Percentiles rank a stretch among this genome's conserved stretches.
These are phyloP conservation scores for Juglanconis juglandina DNA, from an alignment of 2,329 filamentous ascomycete genomes.

Conservation along the genomic window DNA sequence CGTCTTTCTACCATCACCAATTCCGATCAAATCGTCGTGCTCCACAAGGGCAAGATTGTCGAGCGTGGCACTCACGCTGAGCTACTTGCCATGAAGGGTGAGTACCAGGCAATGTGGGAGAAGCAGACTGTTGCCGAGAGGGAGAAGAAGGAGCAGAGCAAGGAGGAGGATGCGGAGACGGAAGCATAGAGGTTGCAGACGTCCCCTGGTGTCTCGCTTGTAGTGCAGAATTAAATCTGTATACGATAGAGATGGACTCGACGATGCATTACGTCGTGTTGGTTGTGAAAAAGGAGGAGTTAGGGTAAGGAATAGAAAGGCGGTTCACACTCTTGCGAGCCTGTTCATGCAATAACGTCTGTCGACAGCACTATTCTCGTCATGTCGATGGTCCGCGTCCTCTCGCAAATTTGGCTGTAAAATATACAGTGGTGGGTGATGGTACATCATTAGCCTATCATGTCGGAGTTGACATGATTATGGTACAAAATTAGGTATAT, in stretches of 20 bases:
- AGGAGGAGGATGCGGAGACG: slow-evolving; percentile 4
- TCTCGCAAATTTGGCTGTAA: too few species aligned
- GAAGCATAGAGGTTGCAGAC: not conserved
- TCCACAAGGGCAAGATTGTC: slow-evolving; percentile 47
- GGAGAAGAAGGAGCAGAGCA: slow-evolving; percentile 24
- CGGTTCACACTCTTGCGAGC: too few species aligned
- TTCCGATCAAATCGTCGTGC: slow-evolving; percentile 53
- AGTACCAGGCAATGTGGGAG: slow-evolving; percentile 52
- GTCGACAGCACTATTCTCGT: too few species aligned
- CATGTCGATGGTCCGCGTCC: too few species aligned
- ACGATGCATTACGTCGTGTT: too few species aligned
- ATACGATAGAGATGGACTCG: not conserved
- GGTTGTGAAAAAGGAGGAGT: too few species aligned
- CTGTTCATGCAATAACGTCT: too few species aligned
- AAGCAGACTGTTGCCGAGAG: slow-evolving; percentile 45
- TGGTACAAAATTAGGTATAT: too few species aligned
- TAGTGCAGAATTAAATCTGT: not conserved
- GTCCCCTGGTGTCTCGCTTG: not conserved
- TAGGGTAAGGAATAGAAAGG: too few species aligned
- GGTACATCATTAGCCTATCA: too few species aligned
- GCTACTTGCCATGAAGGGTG: slow-evolving; percentile 41
- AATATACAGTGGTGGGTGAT: too few species aligned
- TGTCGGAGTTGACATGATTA: too few species aligned
- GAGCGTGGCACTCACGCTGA: slow-evolving; percentile 49
- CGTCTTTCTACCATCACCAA: slow-evolving; percentile 55